Evolutionary conservation across 163 green algal species (phyloP), one percentile per base, ranked within the genome.

Genomic region (Scenedesmus sp.): DNA sequence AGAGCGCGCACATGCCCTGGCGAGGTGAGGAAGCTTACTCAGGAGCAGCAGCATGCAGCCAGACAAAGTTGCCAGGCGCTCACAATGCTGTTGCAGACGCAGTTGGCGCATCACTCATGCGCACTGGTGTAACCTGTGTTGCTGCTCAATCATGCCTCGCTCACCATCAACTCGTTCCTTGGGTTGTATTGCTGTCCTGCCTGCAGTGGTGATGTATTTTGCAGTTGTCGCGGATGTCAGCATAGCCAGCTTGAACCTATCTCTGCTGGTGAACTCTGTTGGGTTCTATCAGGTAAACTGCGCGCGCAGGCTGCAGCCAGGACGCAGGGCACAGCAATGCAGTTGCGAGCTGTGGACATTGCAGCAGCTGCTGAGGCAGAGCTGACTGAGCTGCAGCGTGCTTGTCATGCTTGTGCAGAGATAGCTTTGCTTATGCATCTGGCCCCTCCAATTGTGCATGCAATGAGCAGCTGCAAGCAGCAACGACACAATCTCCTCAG

Each of bases 191-290:
- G 92, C 96, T 96, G 2, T 96, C 0, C 64, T 89, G 89, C 91
- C 93, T 98, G 82, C 90, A 93, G 97, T 98, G 59, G 95, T 96
- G 9, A 34, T 98, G 1, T 91, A 97, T 0, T 99, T 99, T 92
- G 96, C 97, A 1, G 73, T 97, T 0, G 95, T 97, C n/a, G 97
- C 97, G 15, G 96, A 97, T 88, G 60, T 97, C 2, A 99, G 97
- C 34, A 99, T 99, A 88, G 96, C 98, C 5, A 96, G 94, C 16
- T 92, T 99, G 9, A 99, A 99, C 92, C 91, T 99, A 0, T 98
- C 95, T 0, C 94, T 99, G 8, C 98, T 99, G 92, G 90, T 99
- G 60, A 99, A 99, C 92, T 95, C 94, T 8, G 98, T 99, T 3
- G 96, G 95, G 7, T 99, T 99, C 84, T 99, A 99, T 91, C 98